Percentiles rank a stretch among this genome's conserved stretches.
Evolutionary conservation across 2,329 filamentous ascomycete genomes (phyloP).

Genomic region (Colletotrichum musicola): DNA sequence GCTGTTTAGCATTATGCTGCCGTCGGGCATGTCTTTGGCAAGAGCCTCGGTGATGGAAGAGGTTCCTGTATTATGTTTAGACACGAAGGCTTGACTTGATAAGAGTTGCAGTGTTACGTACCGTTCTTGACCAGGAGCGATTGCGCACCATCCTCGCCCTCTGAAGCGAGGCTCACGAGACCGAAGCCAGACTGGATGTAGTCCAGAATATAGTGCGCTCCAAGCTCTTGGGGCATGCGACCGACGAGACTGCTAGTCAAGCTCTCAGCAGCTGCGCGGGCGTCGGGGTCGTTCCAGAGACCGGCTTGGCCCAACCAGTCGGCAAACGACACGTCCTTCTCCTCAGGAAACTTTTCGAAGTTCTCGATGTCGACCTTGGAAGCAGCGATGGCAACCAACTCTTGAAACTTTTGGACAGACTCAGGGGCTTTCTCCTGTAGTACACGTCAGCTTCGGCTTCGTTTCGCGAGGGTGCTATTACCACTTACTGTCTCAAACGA

Average conservation of each 20-base stretch:
- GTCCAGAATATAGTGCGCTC: slow-evolving; percentile 41
- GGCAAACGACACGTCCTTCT: slow-evolving; percentile 13
- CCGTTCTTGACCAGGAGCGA: slow-evolving; percentile 44
- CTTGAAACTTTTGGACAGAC: neutral
- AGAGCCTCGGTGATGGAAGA: slow-evolving; percentile 29
- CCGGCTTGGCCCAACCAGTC: slow-evolving; percentile 7
- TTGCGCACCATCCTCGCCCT: slow-evolving; percentile 41
- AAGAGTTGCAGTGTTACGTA: neutral
- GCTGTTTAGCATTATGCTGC: slow-evolving; percentile 37
- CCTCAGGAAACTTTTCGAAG: slow-evolving; percentile 11
- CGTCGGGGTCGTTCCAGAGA: slow-evolving; percentile 2
- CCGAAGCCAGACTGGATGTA: slow-evolving; percentile 41
- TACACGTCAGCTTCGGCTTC: neutral
- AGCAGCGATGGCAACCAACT: neutral
- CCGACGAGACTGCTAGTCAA: slow-evolving; percentile 38
- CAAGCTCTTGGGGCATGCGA: slow-evolving; percentile 41
- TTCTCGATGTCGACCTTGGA: slow-evolving; percentile 1
- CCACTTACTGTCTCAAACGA: neutral
- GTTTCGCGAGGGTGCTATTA: neutral
- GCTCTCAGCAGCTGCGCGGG: neutral
- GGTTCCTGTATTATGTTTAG: slow-evolving; percentile 11
- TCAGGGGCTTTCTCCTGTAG: neutral
- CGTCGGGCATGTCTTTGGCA: slow-evolving; percentile 35
- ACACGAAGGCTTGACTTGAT: neutral
- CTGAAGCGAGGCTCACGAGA: slow-evolving; percentile 40